Percentiles rank a stretch among this genome's conserved stretches.
These are phyloP conservation scores for Kwoniella newhampshirensis DNA, from an alignment of 768 basidiomycete genomes.

Conservation along the genomic window DNA sequence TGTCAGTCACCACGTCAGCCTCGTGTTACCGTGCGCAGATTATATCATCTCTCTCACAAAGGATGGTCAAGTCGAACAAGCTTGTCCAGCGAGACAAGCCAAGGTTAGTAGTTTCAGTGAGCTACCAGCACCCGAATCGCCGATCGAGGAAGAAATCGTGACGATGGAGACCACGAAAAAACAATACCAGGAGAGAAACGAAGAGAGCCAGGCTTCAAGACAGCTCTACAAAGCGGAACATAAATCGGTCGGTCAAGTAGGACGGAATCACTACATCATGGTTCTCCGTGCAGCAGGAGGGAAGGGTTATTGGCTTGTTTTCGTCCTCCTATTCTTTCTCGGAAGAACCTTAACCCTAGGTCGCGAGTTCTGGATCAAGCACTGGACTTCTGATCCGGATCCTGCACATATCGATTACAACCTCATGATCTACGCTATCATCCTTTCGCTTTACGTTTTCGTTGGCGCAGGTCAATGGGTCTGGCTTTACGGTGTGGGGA, in stretches of 20 bases:
- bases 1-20: slow-evolving; percentile 50
- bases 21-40: slow-evolving; percentile 44
- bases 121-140: background rate
- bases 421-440: slow-evolving; percentile 29
- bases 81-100: slow-evolving; percentile 26
- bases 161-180: background rate
- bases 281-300: slow-evolving; percentile 42
- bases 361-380: slow-evolving; percentile 24
- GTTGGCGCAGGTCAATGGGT: slow-evolving; percentile 38
- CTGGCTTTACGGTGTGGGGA: slow-evolving; percentile 47
- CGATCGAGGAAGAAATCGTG: slow-evolving; percentile 2
- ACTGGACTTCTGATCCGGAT: slow-evolving; percentile 45
- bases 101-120: slow-evolving; percentile 1
- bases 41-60: slow-evolving; percentile 33
- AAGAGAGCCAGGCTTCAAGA: slow-evolving; percentile 6
- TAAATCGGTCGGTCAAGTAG: slow-evolving; percentile 32
- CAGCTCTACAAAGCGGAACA: slow-evolving; percentile 38
- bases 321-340: slow-evolving; percentile 27
- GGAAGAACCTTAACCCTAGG: slow-evolving; percentile 28
- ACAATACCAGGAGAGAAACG: slow-evolving; percentile 1
- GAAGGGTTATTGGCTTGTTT: slow-evolving; percentile 38
- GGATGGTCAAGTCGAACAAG: slow-evolving; percentile 29
- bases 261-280: slow-evolving; percentile 31
- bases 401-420: slow-evolving; percentile 28
- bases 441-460: slow-evolving; percentile 14